Conservation (phyloP, 441 rosid genomes). For the Oxalis stricta region DNA sequence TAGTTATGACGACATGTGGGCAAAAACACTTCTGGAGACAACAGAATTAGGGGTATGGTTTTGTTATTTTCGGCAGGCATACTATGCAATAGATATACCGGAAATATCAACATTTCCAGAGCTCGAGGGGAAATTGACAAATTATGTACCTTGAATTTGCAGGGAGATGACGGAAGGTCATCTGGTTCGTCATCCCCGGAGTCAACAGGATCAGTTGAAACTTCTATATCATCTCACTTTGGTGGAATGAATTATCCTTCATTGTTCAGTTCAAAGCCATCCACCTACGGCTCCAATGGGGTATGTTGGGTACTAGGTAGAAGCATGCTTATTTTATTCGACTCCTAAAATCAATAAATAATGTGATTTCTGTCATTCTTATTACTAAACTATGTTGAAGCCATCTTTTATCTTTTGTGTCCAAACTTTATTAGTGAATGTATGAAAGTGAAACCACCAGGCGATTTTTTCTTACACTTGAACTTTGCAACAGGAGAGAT, state of each 20-base stretch:
- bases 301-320: too few species aligned
- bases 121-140: neutral
- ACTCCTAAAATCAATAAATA: too few species aligned
- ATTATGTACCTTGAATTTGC: conserved; percentile 13
- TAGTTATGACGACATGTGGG: conserved; percentile 99
- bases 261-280: conserved; percentile 79
- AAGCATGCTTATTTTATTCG: too few species aligned
- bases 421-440: neutral
- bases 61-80: neutral
- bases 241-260: conserved; percentile 99
- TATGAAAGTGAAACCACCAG: too few species aligned
- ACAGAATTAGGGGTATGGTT: conserved; percentile 64
- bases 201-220: conserved; percentile 90
- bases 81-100: conserved; percentile 1
- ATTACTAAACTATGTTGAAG: too few species aligned
- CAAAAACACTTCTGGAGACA: conserved; percentile 84
- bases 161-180: conserved; percentile 89
- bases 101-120: neutral
- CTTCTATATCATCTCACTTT: conserved; percentile 94
- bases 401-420: too few species aligned
- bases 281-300: conserved; percentile 40
- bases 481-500: conserved; percentile 39
- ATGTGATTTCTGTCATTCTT: too few species aligned
- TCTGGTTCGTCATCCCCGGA: conserved; percentile 94
- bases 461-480: neutral